Conservation (phyloP, 2,329 filamentous ascomycete species). For the Sphaerulina musiva region DNA sequence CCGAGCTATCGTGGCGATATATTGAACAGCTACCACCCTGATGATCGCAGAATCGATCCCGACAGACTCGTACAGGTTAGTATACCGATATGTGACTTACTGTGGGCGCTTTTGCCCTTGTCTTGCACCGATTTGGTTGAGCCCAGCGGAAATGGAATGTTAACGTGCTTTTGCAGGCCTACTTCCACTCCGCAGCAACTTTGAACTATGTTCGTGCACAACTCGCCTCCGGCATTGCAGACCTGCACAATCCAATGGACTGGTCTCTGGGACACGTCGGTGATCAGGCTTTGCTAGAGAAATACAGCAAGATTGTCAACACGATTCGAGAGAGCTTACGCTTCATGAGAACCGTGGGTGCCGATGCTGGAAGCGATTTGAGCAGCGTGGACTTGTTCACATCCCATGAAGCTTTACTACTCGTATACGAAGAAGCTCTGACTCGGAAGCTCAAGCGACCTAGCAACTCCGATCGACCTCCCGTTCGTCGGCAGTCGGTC, state of each 20-base stretch:
- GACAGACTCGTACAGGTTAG: constrained; percentile 58
- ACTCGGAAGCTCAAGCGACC: constrained; percentile 69
- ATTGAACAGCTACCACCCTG: constrained; percentile 74
- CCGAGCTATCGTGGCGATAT: constrained; percentile 94
- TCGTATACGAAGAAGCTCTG: constrained; percentile 88
- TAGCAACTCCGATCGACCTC: constrained; percentile 36
- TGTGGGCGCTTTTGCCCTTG: too few species aligned
- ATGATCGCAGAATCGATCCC: constrained; percentile 76
- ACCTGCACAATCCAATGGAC: constrained; percentile 86
- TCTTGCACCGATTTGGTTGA: too few species aligned
- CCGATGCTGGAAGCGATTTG: constrained; percentile 74
- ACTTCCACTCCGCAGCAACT: constrained; percentile 91
- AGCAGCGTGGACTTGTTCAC: constrained; percentile 93
- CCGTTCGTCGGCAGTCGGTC: neutral
- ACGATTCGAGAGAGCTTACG: constrained; percentile 77
- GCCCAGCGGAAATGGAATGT: neutral
- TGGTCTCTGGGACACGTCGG: constrained; percentile 91
- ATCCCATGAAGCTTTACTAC: constrained; percentile 85
- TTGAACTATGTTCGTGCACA: constrained; percentile 87
- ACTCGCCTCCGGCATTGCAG: constrained; percentile 80
- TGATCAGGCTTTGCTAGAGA: constrained; percentile 72
- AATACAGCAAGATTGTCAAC: constrained; percentile 77
- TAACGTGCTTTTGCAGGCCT: constrained; percentile 53
- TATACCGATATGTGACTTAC: too few species aligned
- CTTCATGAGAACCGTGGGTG: constrained; percentile 91